Evolutionary conservation across 345 rosid genomes (phyloP).

Genomic region (Acer saccharum): DNA sequence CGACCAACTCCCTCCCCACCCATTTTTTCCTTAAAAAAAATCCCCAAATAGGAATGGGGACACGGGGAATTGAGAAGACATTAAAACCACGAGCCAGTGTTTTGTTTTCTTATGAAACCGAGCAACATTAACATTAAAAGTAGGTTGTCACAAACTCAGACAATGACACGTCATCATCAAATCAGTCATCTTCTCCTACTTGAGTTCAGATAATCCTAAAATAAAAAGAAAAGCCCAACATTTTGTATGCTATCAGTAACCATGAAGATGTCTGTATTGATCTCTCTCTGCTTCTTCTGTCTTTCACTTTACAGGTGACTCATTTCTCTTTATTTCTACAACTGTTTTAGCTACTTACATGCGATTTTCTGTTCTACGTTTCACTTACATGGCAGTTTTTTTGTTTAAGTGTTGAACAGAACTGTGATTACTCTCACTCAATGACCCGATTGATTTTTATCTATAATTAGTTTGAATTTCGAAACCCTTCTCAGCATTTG

Average conservation of each 20-base stretch:
- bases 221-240: not conserved
- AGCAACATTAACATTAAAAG: not conserved
- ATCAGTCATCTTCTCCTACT: no score
- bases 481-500: not conserved
- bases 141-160: not conserved
- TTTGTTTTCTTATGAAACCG: no score
- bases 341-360: not conserved
- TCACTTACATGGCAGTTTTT: not conserved
- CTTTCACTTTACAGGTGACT: slow-evolving; percentile 37
- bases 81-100: no score
- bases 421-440: not conserved
- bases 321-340: not conserved
- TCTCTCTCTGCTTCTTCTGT: slow-evolving; percentile 32
- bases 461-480: not conserved
- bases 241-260: not conserved
- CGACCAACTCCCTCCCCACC: fast-evolving
- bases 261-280: slow-evolving; percentile 25
- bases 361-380: not conserved
- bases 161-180: not conserved
- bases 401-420: not conserved
- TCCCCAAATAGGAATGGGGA: no score
- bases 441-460: not conserved
- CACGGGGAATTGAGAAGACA: no score
- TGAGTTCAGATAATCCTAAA: not conserved
- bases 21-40: no score